Percentiles rank a stretch among this genome's conserved stretches.
These are phyloP conservation scores for Madurella fahalii DNA, from an alignment of 2,329 filamentous ascomycete species.

Conservation along the genomic window DNA sequence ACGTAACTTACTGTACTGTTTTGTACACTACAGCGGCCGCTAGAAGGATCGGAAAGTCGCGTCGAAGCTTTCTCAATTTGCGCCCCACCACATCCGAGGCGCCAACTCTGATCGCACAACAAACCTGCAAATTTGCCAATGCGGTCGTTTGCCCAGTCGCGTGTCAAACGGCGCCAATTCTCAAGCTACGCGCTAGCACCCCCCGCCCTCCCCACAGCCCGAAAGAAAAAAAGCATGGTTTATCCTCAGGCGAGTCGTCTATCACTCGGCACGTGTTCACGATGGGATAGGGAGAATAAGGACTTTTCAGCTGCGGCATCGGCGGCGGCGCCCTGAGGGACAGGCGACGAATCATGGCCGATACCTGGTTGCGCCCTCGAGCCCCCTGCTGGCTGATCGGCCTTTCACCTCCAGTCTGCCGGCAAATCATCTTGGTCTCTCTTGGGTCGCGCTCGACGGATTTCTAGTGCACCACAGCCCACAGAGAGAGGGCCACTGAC, in stretches of 20 bases:
- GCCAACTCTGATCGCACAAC: neutral
- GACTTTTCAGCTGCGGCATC: conserved; percentile 2
- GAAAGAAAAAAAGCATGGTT: too few relatives aligned
- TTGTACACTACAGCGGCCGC: too few relatives aligned
- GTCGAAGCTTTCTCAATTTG: too few relatives aligned
- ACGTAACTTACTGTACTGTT: too few relatives aligned
- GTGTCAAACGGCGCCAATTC: neutral
- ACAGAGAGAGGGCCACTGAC: neutral
- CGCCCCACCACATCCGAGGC: too few relatives aligned
- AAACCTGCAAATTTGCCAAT: neutral
- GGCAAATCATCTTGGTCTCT: neutral
- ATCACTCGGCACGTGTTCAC: too few relatives aligned
- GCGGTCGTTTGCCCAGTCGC: neutral
- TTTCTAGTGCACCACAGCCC: too few relatives aligned
- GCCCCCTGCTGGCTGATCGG: neutral
- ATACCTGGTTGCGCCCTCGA: neutral
- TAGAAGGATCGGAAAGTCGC: too few relatives aligned
- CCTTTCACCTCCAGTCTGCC: neutral
- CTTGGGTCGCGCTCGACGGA: too few relatives aligned
- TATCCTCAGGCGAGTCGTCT: too few relatives aligned
- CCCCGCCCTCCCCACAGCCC: neutral
- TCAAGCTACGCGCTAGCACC: neutral
- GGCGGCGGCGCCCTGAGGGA: neutral
- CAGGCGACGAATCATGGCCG: conserved; percentile 6
- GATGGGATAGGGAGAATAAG: too few relatives aligned